phyloP scores from a whole-genome alignment of 108 stramenopile species.

The Pseudonitzschia pungens region DNA sequence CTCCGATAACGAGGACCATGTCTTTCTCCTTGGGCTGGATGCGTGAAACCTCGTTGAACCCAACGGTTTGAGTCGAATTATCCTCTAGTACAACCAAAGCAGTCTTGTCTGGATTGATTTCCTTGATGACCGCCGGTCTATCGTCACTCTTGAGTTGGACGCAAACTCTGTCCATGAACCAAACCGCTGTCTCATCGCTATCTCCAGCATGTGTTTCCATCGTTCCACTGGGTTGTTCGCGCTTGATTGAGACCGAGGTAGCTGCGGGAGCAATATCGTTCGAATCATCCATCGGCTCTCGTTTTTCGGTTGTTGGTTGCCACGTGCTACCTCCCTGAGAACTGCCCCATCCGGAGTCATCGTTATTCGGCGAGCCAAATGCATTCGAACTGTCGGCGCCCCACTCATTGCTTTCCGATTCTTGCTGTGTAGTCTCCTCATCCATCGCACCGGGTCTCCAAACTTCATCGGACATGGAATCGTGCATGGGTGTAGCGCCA shows the following conservation, averaged over 20 bases:
- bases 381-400: constrained; percentile 32
- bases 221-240: constrained; percentile 30
- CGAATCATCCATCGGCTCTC: constrained; percentile 22
- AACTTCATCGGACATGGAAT: constrained; percentile 69
- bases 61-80: constrained; percentile 54
- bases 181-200: constrained; percentile 75
- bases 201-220: constrained; percentile 53
- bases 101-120: constrained; percentile 67
- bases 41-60: constrained; percentile 67
- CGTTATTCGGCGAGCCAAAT: constrained; percentile 42
- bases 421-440: constrained; percentile 25
- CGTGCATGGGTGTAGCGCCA: constrained; percentile 84
- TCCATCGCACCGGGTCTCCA: constrained; percentile 82
- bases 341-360: constrained; percentile 59
- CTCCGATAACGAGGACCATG: constrained; percentile 86
- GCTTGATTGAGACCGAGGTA: constrained; percentile 33
- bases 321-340: constrained; percentile 50
- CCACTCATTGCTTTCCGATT: constrained; percentile 44
- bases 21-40: constrained; percentile 84
- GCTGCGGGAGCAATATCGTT: constrained; percentile 1
- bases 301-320: constrained; percentile 49
- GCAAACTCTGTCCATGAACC: constrained; percentile 94
- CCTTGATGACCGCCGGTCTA: constrained; percentile 75
- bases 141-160: constrained; percentile 68
- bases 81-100: constrained; percentile 81